These are phyloP conservation scores for Kazachstania sp. DNA, from an alignment of 1,139 yeast species.

Conservation along the genomic window DNA sequence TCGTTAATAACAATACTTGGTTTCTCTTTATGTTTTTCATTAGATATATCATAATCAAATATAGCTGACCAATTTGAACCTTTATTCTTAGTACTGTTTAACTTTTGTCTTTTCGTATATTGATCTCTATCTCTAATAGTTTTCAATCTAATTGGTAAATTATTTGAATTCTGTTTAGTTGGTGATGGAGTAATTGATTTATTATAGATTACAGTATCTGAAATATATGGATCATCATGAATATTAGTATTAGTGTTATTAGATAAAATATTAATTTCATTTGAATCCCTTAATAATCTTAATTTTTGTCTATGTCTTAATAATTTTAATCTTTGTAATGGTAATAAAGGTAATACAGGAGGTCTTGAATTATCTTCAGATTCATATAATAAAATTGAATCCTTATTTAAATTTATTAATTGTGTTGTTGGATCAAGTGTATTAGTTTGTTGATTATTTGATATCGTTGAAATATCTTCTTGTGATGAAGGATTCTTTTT, in stretches of 20 bases:
- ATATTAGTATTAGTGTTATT: not conserved
- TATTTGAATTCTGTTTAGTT: slow-evolving; percentile 5
- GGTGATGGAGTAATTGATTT: slow-evolving; percentile 20
- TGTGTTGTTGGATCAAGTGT: too few species aligned
- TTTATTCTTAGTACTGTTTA: not conserved
- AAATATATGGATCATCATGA: not conserved
- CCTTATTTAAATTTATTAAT: too few species aligned
- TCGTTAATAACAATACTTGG: not conserved
- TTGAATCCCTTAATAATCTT: slow-evolving; percentile 7
- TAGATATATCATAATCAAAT: slow-evolving; percentile 18
- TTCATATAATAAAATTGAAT: slow-evolving; percentile 11
- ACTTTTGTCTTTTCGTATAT: slow-evolving; percentile 2
- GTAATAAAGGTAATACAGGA: slow-evolving; percentile 27
- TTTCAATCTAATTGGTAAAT: not conserved
- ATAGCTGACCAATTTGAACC: slow-evolving; percentile 27
- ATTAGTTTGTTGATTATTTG: not conserved
- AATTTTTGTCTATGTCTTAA: slow-evolving; percentile 23
- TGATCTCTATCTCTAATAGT: not conserved
- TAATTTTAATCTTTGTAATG: slow-evolving; percentile 25
- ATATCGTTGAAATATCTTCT: too few species aligned
- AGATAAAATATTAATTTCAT: not conserved
- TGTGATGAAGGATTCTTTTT: slow-evolving; percentile 1
- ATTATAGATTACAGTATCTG: slow-evolving; percentile 4
- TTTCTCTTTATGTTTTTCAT: not conserved
- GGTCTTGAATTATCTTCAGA: slow-evolving; percentile 15